These are phyloP conservation scores for Venturia asperata DNA, from an alignment of 2,329 filamentous ascomycete species.

Conservation along the genomic window DNA sequence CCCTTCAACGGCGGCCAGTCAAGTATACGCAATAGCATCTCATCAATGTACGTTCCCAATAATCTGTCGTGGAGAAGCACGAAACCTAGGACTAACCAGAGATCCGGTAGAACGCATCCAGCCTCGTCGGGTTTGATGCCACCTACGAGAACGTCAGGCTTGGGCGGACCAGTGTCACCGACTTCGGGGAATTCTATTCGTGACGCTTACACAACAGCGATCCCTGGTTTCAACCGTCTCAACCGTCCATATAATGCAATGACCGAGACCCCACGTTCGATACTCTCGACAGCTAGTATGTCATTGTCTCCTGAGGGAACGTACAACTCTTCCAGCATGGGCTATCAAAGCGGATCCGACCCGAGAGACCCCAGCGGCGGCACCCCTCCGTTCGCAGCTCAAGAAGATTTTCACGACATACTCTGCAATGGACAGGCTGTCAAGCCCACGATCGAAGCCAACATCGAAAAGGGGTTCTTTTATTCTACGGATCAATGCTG, in stretches of 20 bases:
- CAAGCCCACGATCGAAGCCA: slow-evolving; percentile 66
- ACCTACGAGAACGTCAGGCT: slow-evolving; percentile 35
- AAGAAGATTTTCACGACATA: slow-evolving; percentile 52
- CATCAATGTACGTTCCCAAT: slow-evolving; percentile 7
- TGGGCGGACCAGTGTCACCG: slow-evolving; percentile 37
- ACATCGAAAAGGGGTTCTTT: slow-evolving; percentile 88
- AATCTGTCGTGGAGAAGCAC: slow-evolving; percentile 27
- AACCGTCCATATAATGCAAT: slow-evolving; percentile 28
- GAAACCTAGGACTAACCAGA: slow-evolving; percentile 28
- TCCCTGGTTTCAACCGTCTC: slow-evolving; percentile 32
- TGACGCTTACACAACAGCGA: slow-evolving; percentile 39
- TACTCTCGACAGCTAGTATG: slow-evolving; percentile 15
- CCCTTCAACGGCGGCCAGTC: slow-evolving; percentile 23
- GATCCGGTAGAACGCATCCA: slow-evolving; percentile 37
- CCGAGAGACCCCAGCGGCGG: slow-evolving; percentile 23
- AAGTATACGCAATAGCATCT: slow-evolving; percentile 31
- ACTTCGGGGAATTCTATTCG: slow-evolving; percentile 35
- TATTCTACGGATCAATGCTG: slow-evolving; percentile 66
- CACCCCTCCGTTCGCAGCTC: slow-evolving; percentile 40
- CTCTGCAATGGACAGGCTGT: slow-evolving; percentile 46
- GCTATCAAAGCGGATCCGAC: slow-evolving; percentile 7
- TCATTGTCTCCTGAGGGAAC: neutral
- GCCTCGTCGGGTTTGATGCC: slow-evolving; percentile 39
- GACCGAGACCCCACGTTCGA: slow-evolving; percentile 31
- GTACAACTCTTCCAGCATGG: slow-evolving; percentile 12